Conservation (phyloP, 2,329 filamentous ascomycete species). For the Lasiodiplodia hormozganensis region DNA sequence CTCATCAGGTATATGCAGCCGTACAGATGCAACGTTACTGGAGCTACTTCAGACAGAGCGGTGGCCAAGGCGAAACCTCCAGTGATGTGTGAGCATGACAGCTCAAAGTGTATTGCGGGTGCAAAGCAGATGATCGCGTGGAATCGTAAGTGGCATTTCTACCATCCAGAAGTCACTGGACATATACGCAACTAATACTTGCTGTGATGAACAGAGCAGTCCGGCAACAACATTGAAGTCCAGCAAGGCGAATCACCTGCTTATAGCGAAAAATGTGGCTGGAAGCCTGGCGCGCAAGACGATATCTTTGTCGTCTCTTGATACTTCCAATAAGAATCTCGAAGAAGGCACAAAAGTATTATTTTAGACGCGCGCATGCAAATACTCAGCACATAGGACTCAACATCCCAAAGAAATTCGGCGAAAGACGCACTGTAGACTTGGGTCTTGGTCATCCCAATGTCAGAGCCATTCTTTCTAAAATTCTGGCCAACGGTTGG, state of each 20-base stretch:
- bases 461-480: no score
- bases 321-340: no score
- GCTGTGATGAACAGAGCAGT: constrained; percentile 22
- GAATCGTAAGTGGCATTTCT: constrained; percentile 41
- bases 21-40: constrained; percentile 57
- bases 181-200: neutral
- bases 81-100: constrained; percentile 52
- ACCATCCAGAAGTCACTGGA: neutral
- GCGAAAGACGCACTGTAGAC: no score
- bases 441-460: no score
- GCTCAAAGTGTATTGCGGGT: constrained; percentile 52
- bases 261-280: constrained; percentile 39
- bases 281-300: constrained; percentile 35
- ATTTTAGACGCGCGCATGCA: no score
- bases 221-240: constrained; percentile 38
- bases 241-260: constrained; percentile 32
- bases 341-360: no score
- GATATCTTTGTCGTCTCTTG: constrained; percentile 35
- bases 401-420: no score
- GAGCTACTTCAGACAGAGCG: constrained; percentile 49
- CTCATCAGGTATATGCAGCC: constrained; percentile 55
- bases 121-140: constrained; percentile 61
- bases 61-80: constrained; percentile 53
- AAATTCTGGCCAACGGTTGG: no score
- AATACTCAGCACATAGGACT: no score